phyloP scores from a whole-genome alignment of 805 yeast genomes.

The Wickerhamomyces pijperi region DNA sequence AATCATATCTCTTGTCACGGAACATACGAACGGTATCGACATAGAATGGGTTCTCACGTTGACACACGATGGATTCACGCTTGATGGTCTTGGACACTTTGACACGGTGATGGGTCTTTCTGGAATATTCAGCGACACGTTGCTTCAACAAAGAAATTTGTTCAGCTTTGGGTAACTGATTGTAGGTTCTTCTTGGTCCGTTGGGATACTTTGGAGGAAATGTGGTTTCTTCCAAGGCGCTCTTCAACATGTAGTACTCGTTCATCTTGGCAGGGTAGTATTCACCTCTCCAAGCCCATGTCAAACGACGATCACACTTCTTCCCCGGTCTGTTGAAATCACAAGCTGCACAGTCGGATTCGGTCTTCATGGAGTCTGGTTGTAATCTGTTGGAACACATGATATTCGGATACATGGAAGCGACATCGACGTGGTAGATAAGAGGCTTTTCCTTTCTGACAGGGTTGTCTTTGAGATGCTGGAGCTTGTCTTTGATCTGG shows the following conservation, averaged over 20 bases:
- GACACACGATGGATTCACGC: conserved; percentile 91
- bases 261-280: conserved; percentile 83
- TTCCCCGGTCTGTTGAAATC: conserved; percentile 95
- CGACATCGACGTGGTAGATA: conserved; percentile 96
- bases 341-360: conserved; percentile 94
- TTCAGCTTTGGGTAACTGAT: conserved; percentile 64
- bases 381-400: conserved; percentile 96
- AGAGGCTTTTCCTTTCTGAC: conserved; percentile 67
- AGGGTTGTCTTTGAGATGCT: conserved; percentile 52
- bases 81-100: conserved; percentile 77
- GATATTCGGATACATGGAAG: conserved; percentile 98
- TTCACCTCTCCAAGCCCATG: conserved; percentile 99
- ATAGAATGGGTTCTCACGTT: conserved; percentile 94
- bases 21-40: conserved; percentile 89
- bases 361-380: conserved; percentile 94
- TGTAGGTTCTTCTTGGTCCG: conserved; percentile 53
- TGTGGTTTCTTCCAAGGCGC: conserved; percentile 68
- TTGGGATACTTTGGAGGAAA: conserved; percentile 55
- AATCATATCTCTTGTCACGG: conserved; percentile 93
- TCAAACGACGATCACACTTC: conserved; percentile 77
- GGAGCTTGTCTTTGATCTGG: conserved; percentile 40
- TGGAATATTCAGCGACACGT: conserved; percentile 72
- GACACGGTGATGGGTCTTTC: conserved; percentile 72
- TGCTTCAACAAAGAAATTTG: conserved; percentile 70
- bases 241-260: conserved; percentile 82